These are phyloP conservation scores for Ceratocystis eucalypticola DNA, from an alignment of 2,329 filamentous ascomycete genomes.

Conservation along the genomic window DNA sequence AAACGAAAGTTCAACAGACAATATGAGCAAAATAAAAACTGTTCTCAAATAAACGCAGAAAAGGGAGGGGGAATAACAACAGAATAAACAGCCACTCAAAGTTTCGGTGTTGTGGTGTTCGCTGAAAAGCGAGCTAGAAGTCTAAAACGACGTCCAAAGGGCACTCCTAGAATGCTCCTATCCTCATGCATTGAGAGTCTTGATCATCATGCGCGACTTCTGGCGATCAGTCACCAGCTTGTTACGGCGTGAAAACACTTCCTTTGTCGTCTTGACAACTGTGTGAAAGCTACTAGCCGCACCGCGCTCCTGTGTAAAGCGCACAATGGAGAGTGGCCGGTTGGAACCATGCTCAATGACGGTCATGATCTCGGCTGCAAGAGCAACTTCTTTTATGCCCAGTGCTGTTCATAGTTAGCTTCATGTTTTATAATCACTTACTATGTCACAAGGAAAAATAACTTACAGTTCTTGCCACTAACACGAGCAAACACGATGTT, in stretches of 20 bases:
- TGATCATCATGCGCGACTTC: constrained; percentile 61
- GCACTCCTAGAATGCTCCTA: background rate
- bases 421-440: background rate
- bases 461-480: constrained; percentile 62
- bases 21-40: background rate
- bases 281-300: constrained; percentile 79
- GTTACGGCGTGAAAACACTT: constrained; percentile 49
- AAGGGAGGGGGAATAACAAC: background rate
- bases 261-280: constrained; percentile 63
- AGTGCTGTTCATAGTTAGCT: constrained; percentile 41
- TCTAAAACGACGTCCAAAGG: background rate
- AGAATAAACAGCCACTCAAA: background rate
- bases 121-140: constrained; percentile 1
- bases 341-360: constrained; percentile 74
- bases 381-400: constrained; percentile 72
- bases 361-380: constrained; percentile 76
- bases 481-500: constrained; percentile 72
- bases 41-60: background rate
- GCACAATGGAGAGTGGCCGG: constrained; percentile 62
- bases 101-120: background rate
- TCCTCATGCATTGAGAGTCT: constrained; percentile 34
- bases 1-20: background rate
- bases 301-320: constrained; percentile 82
- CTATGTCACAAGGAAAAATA: too few relatives aligned
- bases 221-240: constrained; percentile 55